Evolutionary conservation across 108 stramenopile genomes (phyloP).

Genomic region (Nannochloropsis gaditana): DNA sequence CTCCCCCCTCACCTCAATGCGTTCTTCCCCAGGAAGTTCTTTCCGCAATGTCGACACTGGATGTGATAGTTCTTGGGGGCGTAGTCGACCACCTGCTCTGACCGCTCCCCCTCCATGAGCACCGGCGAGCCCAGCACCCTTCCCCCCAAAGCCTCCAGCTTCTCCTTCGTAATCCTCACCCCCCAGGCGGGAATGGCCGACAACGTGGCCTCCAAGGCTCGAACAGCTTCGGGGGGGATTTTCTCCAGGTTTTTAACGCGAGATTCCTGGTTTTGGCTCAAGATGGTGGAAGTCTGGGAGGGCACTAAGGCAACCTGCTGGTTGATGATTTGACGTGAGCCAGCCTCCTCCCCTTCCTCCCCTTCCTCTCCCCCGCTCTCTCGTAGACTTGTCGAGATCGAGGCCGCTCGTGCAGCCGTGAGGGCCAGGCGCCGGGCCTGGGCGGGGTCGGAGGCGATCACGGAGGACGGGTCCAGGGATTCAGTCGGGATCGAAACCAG

Average conservation of each 20-base stretch:
- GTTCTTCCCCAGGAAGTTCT: constrained; percentile 9
- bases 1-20: not conserved
- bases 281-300: not conserved
- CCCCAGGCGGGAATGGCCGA: not conserved
- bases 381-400: not conserved
- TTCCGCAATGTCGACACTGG: not conserved
- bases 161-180: constrained; percentile 13
- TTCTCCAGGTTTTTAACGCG: not conserved
- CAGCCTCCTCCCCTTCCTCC: not conserved
- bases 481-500: not conserved
- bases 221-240: not conserved
- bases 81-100: not conserved
- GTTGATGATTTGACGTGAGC: not conserved
- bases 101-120: not conserved
- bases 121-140: not conserved
- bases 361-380: not conserved
- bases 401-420: not conserved
- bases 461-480: not conserved
- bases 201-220: constrained; percentile 12
- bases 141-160: not conserved
- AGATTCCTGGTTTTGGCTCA: constrained; percentile 9
- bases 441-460: not conserved
- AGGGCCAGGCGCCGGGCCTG: not conserved
- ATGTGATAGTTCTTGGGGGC: not conserved
- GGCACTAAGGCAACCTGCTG: constrained; percentile 8